Percentiles rank a stretch among this genome's conserved stretches.
Conservation (phyloP, 768 basidiomycete species). For the Leccinum fibrillosum region DNA sequence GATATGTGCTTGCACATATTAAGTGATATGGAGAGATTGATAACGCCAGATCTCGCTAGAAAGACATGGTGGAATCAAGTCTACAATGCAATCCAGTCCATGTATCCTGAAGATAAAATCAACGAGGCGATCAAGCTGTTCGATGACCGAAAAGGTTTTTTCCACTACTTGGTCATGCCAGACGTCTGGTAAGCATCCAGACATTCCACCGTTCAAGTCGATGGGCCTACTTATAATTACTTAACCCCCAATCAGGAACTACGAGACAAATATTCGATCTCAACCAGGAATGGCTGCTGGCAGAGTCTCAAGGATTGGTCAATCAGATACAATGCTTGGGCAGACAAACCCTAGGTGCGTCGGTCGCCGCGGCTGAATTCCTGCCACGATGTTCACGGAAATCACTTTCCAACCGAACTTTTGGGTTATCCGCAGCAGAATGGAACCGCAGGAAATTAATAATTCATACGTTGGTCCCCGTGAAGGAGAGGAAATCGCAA, state of each 20-base stretch:
- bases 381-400: not conserved
- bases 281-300: not conserved
- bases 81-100: not conserved
- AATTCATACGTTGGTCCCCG: not conserved
- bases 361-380: not conserved
- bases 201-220: not conserved
- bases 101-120: not conserved
- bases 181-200: not conserved
- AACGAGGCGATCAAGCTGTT: slow-evolving; percentile 3
- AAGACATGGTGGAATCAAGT: not conserved
- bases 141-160: not conserved
- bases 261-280: not conserved
- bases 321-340: not conserved
- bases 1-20: slow-evolving; percentile 4
- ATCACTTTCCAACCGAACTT: not conserved
- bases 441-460: not conserved
- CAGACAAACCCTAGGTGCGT: not conserved
- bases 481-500: not conserved
- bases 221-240: not conserved
- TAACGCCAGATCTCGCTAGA: not conserved
- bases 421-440: not conserved
- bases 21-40: not conserved
- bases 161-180: not conserved
- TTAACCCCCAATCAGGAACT: not conserved
- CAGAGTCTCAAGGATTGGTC: not conserved